Percentiles rank a stretch among this genome's conserved stretches.
These are phyloP conservation scores for Neltuma alba DNA, from an alignment of 306 rosid species.

Conservation along the genomic window DNA sequence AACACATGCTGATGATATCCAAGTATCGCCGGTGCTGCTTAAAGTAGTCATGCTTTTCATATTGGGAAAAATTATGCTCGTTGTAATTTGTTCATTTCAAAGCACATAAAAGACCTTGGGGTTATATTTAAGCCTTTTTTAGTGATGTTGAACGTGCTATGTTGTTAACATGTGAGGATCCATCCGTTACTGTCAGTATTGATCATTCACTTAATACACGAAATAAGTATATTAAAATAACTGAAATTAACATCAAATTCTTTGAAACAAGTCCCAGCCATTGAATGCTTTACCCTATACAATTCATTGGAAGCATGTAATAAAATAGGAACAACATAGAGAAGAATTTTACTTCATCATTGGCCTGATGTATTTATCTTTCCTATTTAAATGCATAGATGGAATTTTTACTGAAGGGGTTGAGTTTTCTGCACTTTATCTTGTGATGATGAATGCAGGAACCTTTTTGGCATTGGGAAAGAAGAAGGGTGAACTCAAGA, in stretches of 20 bases:
- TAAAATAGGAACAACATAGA: too few species aligned
- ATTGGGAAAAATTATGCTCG: too few species aligned
- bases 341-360: background rate
- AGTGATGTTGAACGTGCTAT: background rate
- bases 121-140: background rate
- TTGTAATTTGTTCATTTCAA: too few species aligned
- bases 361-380: background rate
- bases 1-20: constrained; percentile 8
- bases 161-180: background rate
- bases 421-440: background rate
- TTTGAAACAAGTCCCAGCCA: background rate
- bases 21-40: background rate
- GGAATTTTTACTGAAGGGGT: background rate
- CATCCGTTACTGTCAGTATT: background rate
- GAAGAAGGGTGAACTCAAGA: constrained; percentile 84
- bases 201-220: background rate
- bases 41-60: background rate
- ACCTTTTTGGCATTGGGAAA: constrained; percentile 87
- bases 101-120: background rate
- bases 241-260: background rate
- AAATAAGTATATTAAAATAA: background rate
- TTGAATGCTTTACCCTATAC: background rate
- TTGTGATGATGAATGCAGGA: constrained; percentile 54
- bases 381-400: background rate
- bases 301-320: background rate